Conservation (phyloP, 2,329 filamentous ascomycete species). For the Colletotrichum orbiculare region DNA sequence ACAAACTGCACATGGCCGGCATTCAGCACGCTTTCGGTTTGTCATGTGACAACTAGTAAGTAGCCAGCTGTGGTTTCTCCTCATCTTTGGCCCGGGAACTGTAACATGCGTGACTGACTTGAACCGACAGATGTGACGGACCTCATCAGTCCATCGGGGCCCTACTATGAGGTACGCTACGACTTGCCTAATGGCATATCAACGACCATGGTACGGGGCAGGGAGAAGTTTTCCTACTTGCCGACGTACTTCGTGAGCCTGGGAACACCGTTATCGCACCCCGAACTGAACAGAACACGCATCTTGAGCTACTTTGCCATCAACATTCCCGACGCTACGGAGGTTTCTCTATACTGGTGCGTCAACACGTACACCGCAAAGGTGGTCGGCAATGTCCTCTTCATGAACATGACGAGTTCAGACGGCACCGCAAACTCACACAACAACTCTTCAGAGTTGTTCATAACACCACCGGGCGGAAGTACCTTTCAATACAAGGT, state of each 20-base stretch:
- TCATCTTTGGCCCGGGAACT: background rate
- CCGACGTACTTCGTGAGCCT: too few relatives aligned
- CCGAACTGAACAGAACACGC: background rate
- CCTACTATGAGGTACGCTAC: too few relatives aligned
- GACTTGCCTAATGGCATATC: too few relatives aligned
- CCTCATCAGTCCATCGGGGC: background rate
- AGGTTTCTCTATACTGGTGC: conserved; percentile 1
- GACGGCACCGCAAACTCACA: background rate
- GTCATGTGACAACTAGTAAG: background rate
- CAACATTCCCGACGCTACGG: background rate
- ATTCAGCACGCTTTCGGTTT: background rate
- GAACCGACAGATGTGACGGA: background rate
- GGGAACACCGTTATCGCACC: too few relatives aligned
- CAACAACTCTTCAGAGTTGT: background rate
- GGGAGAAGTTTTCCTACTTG: too few relatives aligned
- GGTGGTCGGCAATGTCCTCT: background rate
- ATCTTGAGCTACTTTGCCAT: background rate
- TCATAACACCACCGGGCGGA: background rate
- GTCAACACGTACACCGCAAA: background rate
- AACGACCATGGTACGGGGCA: too few relatives aligned
- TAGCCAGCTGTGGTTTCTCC: background rate
- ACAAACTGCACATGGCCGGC: conserved; percentile 1
- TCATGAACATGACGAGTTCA: background rate
- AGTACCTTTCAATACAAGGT: too few relatives aligned
- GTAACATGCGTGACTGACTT: too few relatives aligned